Percentiles rank a stretch among this genome's conserved stretches.
Conservation (phyloP, 176 grass and related monocot species). For the Carex littledalei region DNA sequence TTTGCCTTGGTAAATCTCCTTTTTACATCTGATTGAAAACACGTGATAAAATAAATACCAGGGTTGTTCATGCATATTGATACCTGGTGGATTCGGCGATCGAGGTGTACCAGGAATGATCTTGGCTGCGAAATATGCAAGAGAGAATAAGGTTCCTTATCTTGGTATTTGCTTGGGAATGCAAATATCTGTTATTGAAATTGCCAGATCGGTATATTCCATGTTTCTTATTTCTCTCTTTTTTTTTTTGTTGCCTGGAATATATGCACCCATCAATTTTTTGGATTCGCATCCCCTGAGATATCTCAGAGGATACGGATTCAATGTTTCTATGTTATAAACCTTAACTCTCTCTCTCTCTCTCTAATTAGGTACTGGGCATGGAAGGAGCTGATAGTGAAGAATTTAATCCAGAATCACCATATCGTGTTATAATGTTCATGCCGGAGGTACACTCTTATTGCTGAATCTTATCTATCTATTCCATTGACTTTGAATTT, state of each 20-base stretch:
- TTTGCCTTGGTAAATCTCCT: background rate
- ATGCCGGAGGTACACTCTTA: constrained; percentile 83
- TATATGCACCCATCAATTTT: background rate
- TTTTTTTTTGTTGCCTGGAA: background rate
- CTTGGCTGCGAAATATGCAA: constrained; percentile 92
- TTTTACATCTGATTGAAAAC: background rate
- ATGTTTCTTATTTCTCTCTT: constrained; percentile 1
- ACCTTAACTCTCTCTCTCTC: background rate
- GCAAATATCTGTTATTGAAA: constrained; percentile 99
- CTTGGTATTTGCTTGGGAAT: constrained; percentile 99
- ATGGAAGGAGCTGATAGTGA: constrained; percentile 77
- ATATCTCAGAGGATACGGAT: too few species aligned
- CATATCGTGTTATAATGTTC: constrained; percentile 65
- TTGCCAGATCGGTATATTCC: constrained; percentile 66
- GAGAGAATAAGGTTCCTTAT: constrained; percentile 94
- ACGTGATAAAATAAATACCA: constrained; percentile 32
- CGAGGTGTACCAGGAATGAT: constrained; percentile 96
- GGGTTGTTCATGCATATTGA: constrained; percentile 81
- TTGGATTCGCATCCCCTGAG: too few species aligned
- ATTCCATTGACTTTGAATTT: background rate
- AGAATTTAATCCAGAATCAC: constrained; percentile 63
- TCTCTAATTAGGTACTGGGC: constrained; percentile 54
- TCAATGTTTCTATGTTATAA: background rate
- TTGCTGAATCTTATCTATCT: background rate
- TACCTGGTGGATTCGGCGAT: constrained; percentile 94